A percentile compares a stretch with the other conserved stretches of the same genome.
Evolutionary conservation across 352 stramenopile species (phyloP).

Genomic region (Globisporangium uncinulatum): DNA sequence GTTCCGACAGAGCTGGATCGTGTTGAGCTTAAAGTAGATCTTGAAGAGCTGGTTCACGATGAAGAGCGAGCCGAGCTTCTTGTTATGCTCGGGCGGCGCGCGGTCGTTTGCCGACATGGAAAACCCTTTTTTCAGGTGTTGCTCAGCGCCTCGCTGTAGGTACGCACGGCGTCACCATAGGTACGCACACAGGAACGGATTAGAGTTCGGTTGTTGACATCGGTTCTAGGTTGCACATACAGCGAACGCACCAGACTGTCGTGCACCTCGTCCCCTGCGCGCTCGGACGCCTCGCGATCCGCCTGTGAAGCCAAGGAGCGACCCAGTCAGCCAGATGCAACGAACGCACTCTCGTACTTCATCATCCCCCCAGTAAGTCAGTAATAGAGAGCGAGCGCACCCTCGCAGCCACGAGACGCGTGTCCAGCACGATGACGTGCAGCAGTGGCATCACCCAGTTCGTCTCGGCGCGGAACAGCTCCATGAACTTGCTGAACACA

Average conservation of each 20-base stretch:
- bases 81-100: constrained; percentile 71
- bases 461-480: constrained; percentile 76
- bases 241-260: constrained; percentile 43
- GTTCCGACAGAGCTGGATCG: constrained; percentile 94
- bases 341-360: too few relatives aligned
- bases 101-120: constrained; percentile 83
- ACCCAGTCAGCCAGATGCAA: neutral
- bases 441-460: constrained; percentile 85
- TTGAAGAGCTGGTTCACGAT: constrained; percentile 96
- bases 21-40: constrained; percentile 96
- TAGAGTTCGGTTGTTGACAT: too few relatives aligned
- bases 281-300: constrained; percentile 54
- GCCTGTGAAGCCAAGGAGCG: constrained; percentile 22
- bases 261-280: constrained; percentile 66
- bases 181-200: too few relatives aligned
- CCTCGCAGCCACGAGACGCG: constrained; percentile 55
- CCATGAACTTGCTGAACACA: constrained; percentile 73
- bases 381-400: constrained; percentile 16
- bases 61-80: constrained; percentile 83
- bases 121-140: constrained; percentile 85
- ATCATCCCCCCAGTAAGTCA: too few relatives aligned
- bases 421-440: constrained; percentile 77
- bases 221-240: neutral
- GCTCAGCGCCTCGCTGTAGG: constrained; percentile 58
- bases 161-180: neutral